Percentiles rank a stretch among this genome's conserved stretches.
These are phyloP conservation scores for Oligophagozyma castellii DNA, from an alignment of 1,139 yeast genomes.

Conservation along the genomic window DNA sequence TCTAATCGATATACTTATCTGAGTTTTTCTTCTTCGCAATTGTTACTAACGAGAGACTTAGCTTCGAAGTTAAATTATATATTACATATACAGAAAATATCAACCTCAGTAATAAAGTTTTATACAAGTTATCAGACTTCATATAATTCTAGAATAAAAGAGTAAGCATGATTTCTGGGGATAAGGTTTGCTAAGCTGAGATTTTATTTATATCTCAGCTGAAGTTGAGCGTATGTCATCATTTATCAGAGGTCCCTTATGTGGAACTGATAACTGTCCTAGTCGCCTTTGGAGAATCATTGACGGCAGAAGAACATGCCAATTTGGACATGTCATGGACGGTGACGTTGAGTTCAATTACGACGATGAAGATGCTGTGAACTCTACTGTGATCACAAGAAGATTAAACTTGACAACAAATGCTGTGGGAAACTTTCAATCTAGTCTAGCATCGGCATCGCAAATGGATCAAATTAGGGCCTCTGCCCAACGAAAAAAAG, in stretches of 20 bases:
- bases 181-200: too few species aligned
- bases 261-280: slow-evolving; percentile 85
- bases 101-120: too few species aligned
- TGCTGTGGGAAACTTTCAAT: slow-evolving; percentile 21
- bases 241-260: slow-evolving; percentile 51
- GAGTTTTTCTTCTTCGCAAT: too few species aligned
- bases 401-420: slow-evolving; percentile 36
- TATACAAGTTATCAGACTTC: too few species aligned
- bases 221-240: slow-evolving; percentile 16
- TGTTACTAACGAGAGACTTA: too few species aligned
- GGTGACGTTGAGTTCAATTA: slow-evolving; percentile 69
- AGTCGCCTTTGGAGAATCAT: slow-evolving; percentile 57
- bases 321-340: slow-evolving; percentile 78
- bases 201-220: too few species aligned
- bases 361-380: slow-evolving; percentile 40
- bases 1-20: too few species aligned
- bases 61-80: too few species aligned
- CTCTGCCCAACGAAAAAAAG: slow-evolving; percentile 19
- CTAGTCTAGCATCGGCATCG: slow-evolving; percentile 12
- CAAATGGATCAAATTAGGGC: slow-evolving; percentile 11
- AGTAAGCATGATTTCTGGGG: too few species aligned
- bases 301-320: slow-evolving; percentile 74
- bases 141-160: too few species aligned
- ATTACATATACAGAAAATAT: too few species aligned
- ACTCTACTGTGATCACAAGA: slow-evolving; percentile 31